Evolutionary conservation across 805 yeast species (phyloP).

Genomic region (Myxozyma kluyveri): DNA sequence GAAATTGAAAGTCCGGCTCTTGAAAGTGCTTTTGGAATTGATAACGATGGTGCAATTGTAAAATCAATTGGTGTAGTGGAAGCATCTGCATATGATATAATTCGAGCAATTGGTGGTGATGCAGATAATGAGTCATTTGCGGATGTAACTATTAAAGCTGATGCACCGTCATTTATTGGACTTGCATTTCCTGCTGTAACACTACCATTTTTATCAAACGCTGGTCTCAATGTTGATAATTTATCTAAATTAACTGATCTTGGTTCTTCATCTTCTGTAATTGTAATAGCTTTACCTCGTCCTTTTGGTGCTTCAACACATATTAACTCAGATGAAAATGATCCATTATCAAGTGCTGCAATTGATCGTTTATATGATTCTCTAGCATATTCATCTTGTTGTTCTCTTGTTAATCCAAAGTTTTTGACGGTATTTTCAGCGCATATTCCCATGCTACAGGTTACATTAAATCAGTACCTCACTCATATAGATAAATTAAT

Average conservation of each 20-base stretch:
- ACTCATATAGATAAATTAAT: not conserved
- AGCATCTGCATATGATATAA: constrained; percentile 93
- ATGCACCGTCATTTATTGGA: constrained; percentile 92
- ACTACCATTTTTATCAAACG: constrained; percentile 84
- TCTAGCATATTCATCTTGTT: constrained; percentile 82
- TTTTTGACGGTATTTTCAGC: constrained; percentile 92
- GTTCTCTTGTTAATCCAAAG: constrained; percentile 68
- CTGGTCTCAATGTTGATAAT: too few relatives aligned
- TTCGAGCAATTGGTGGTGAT: constrained; percentile 66
- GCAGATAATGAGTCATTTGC: constrained; percentile 69
- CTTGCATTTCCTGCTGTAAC: constrained; percentile 96
- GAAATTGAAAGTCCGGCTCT: constrained; percentile 65
- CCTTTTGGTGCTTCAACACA: constrained; percentile 73
- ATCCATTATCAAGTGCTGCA: constrained; percentile 66
- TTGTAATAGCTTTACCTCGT: constrained; percentile 64
- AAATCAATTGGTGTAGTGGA: constrained; percentile 89
- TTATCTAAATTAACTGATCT: too few relatives aligned
- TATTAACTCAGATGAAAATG: constrained; percentile 71
- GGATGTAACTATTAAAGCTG: constrained; percentile 82
- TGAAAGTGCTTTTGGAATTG: constrained; percentile 86
- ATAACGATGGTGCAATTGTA: constrained; percentile 90
- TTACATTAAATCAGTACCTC: constrained; percentile 16
- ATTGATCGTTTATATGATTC: constrained; percentile 78
- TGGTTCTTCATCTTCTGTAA: constrained; percentile 69
- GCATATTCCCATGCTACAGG: constrained; percentile 77